Base-by-base conservation (phyloP, 148 eudicot species). In the Camellia japonica region DNA sequence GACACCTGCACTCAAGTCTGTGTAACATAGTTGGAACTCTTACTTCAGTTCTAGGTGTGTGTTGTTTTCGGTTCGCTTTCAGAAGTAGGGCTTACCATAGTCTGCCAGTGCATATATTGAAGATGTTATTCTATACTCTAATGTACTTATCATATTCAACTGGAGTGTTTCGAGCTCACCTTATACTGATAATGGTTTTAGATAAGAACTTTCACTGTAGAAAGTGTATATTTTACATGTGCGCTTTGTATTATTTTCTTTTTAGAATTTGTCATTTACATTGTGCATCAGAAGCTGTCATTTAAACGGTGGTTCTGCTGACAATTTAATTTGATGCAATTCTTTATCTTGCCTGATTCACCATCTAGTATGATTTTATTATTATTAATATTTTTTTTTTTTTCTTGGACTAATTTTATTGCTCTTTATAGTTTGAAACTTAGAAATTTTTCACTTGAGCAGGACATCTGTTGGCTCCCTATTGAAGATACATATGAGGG, bases 401-500 rank as follows among this genome's bases (percentile, higher is more conserved):
- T 51, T 11, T 6, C 6, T 3, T 30, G 5, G 38, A 1, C 44
- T 55, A 20, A 12, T 74, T 55, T 55, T 15, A 5, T 16, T 6
- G 2, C n/a, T 10, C 8, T 18, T 15, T 54, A 9, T 46, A 12
- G 43, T 58, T 80, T n/a, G 51, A 20, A 52, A 78, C 19, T 65
- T n/a, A n/a, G 3, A 62, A 43, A 43, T 68, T 68, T 81, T 5
- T 3, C 0, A 30, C 41, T 55, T 43, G 65, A 67, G 46, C 83
- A 81, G 83, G 83, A 75, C 68, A 75, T 81, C 68, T 19, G 43
- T 56, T 81, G 83, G 79, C 20, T 81, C 20, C 75, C 79, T 56
- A 47, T 67, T 75, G 79, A 47, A 68, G 59, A 47, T 55, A 38
- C 72, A 68, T 68, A 30, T 59, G 56, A 68, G 60, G 60, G 68